Percentiles rank a stretch among this genome's conserved stretches.
These are phyloP conservation scores for Tolypocladium sp. DNA, from an alignment of 2,329 filamentous ascomycete genomes.

Conservation along the genomic window DNA sequence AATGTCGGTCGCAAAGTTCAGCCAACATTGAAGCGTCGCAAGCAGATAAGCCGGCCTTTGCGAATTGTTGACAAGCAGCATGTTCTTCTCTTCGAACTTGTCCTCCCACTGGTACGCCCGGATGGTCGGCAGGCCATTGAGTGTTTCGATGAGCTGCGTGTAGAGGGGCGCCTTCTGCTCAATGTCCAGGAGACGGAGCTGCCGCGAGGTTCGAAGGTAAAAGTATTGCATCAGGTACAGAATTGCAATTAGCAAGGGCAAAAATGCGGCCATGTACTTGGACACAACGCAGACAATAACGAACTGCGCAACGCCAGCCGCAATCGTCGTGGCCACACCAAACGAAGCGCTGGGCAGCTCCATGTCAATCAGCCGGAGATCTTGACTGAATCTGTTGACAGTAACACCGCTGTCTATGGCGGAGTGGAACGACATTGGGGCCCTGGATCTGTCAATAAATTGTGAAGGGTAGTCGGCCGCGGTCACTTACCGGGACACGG, in stretches of 20 bases:
- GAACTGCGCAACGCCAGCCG: neutral
- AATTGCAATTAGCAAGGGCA: neutral
- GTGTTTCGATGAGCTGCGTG: neutral
- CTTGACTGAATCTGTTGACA: neutral
- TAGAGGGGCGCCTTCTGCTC: neutral
- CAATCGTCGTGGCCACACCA: neutral
- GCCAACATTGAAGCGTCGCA: neutral
- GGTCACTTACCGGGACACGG: neutral
- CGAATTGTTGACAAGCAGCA: neutral
- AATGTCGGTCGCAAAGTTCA: neutral
- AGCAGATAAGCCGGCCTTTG: neutral
- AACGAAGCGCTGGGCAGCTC: neutral
- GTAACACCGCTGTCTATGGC: neutral
- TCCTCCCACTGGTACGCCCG: neutral
- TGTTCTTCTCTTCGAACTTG: neutral
- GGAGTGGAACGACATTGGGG: neutral
- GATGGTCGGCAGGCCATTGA: neutral
- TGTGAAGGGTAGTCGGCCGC: neutral
- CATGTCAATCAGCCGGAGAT: neutral
- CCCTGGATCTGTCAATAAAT: neutral
- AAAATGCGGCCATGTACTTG: neutral
- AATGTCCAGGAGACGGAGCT: neutral
- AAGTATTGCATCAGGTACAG: neutral
- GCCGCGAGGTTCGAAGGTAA: neutral
- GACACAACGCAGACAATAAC: neutral